Percentiles rank a stretch among this genome's conserved stretches.
phyloP scores from a whole-genome alignment of 2,329 filamentous ascomycete species.

The Fusarium miscanthi region DNA sequence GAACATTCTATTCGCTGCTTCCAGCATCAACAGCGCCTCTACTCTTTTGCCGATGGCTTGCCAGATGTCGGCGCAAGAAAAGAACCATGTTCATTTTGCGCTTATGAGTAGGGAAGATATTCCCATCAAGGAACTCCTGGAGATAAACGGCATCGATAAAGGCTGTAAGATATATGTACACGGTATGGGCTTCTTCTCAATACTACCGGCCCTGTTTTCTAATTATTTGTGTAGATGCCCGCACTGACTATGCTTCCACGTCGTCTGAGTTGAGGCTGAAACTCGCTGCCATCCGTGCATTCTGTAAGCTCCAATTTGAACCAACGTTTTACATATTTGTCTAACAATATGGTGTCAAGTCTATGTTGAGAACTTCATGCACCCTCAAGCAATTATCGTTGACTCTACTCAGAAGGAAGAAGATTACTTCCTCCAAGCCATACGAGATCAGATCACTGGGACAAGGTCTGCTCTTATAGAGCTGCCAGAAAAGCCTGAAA shows the following conservation, averaged over 20 bases:
- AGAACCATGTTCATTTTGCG: slow-evolving; percentile 83
- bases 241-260: slow-evolving; percentile 76
- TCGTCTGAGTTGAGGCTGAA: slow-evolving; percentile 79
- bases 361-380: slow-evolving; percentile 78
- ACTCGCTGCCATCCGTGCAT: slow-evolving; percentile 69
- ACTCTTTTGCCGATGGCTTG: slow-evolving; percentile 85
- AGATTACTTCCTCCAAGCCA: slow-evolving; percentile 70
- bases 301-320: slow-evolving; percentile 60
- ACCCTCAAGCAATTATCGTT: slow-evolving; percentile 80
- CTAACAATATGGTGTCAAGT: slow-evolving; percentile 49
- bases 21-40: slow-evolving; percentile 77
- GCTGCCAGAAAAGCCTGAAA: slow-evolving; percentile 71
- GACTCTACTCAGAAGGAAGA: slow-evolving; percentile 77
- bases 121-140: slow-evolving; percentile 73
- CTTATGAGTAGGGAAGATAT: slow-evolving; percentile 80
- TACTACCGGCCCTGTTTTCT: slow-evolving; percentile 8
- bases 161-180: slow-evolving; percentile 74
- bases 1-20: slow-evolving; percentile 83
- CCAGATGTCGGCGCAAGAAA: slow-evolving; percentile 77
- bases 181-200: slow-evolving; percentile 51
- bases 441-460: slow-evolving; percentile 65
- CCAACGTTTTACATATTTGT: not conserved
- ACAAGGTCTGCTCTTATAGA: slow-evolving; percentile 75
- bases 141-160: slow-evolving; percentile 82
- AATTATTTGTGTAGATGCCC: slow-evolving; percentile 68